These are phyloP conservation scores for Kitagawia praeruptora DNA, from an alignment of 129 eudicot genomes.

Conservation along the genomic window DNA sequence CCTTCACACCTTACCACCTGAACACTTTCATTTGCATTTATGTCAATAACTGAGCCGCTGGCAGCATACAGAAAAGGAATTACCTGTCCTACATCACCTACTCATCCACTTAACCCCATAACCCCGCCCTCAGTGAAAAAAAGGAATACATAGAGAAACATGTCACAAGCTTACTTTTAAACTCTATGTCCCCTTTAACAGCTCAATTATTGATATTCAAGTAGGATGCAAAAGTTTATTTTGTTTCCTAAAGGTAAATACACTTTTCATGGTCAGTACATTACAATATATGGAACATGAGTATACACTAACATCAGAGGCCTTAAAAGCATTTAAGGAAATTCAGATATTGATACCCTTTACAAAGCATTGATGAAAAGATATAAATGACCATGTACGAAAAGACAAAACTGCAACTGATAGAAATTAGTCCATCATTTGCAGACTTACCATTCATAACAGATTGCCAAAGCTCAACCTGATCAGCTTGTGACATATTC, in stretches of 20 bases:
- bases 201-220: neutral
- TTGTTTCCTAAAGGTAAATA: neutral
- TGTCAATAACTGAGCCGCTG: neutral
- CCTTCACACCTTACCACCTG: neutral
- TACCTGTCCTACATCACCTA: neutral
- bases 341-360: neutral
- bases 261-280: neutral
- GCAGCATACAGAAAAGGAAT: neutral
- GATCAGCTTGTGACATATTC: conserved; percentile 98
- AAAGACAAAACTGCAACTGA: neutral
- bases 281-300: neutral
- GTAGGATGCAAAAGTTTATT: neutral
- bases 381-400: neutral
- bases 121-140: neutral
- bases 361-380: neutral
- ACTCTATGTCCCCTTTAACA: neutral
- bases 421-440: neutral
- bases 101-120: neutral
- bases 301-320: neutral
- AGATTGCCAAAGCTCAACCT: conserved; percentile 82
- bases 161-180: neutral
- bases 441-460: conserved; percentile 57
- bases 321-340: neutral
- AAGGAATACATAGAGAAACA: neutral
- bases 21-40: neutral